A percentile compares a stretch with the other conserved stretches of the same genome.
Evolutionary conservation across 257 asterid species (phyloP).

Genomic region (Capsicum pubescens): DNA sequence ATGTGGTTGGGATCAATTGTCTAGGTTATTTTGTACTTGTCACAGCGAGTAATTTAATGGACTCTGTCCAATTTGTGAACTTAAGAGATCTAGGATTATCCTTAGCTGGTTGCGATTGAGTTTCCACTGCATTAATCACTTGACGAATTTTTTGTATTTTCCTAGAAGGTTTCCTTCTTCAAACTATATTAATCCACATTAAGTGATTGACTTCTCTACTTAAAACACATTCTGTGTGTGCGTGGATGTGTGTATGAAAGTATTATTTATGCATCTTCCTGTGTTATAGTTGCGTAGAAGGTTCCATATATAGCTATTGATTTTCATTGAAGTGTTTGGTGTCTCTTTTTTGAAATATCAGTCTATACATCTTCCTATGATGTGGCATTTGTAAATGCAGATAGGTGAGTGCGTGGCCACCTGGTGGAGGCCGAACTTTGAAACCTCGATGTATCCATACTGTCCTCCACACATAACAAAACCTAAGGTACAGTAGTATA

Average conservation of each 20-base stretch:
- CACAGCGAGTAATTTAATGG: too few relatives aligned
- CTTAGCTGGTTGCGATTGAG: background rate
- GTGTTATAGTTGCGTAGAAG: background rate
- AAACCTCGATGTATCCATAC: constrained; percentile 92
- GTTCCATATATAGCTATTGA: background rate
- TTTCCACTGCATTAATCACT: background rate
- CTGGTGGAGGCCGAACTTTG: constrained; percentile 99
- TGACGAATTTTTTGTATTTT: background rate
- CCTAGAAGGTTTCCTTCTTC: background rate
- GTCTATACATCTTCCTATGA: constrained; percentile 4
- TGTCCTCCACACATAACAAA: constrained; percentile 97
- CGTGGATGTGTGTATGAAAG: background rate
- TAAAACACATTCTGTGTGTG: background rate
- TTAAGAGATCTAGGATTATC: background rate
- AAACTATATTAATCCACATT: background rate
- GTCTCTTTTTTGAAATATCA: background rate
- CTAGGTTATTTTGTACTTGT: background rate
- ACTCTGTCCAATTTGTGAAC: background rate
- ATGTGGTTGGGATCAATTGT: background rate
- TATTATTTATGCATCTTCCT: background rate
- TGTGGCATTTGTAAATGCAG: constrained; percentile 47
- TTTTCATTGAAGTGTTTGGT: background rate
- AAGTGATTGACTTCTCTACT: background rate
- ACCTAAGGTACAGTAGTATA: constrained; percentile 60
- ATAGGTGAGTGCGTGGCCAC: constrained; percentile 95